Evolutionary conservation across 2,329 filamentous ascomycete species (phyloP).

Genomic region (Fonsecaea monophora): DNA sequence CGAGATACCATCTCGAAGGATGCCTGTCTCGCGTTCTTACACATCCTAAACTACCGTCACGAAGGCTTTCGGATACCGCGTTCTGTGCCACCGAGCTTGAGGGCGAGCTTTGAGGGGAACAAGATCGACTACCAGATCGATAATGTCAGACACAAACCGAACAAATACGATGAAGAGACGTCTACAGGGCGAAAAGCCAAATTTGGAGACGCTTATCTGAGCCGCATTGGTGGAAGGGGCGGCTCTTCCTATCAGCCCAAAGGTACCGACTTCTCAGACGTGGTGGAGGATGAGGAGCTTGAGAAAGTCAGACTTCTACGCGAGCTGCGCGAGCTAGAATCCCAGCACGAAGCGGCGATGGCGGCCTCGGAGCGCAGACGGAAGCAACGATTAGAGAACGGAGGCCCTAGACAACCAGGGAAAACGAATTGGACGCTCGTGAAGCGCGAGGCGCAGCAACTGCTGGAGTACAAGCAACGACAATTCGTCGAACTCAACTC

Average conservation of each 20-base stretch:
- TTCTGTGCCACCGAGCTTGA: constrained; percentile 86
- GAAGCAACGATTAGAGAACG: constrained; percentile 43
- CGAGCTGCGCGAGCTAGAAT: constrained; percentile 85
- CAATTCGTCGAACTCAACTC: constrained; percentile 72
- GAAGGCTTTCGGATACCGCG: constrained; percentile 94
- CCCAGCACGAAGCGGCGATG: constrained; percentile 84
- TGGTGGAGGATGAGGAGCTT: constrained; percentile 90
- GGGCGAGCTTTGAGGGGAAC: constrained; percentile 90
- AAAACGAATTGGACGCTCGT: constrained; percentile 80
- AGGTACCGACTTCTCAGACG: constrained; percentile 87
- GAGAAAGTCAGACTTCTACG: constrained; percentile 95
- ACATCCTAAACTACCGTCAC: constrained; percentile 94
- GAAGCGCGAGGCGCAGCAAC: constrained; percentile 90
- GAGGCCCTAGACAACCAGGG: constrained; percentile 42
- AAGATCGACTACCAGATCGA: constrained; percentile 96
- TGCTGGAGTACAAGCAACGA: constrained; percentile 92
- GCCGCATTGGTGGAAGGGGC: constrained; percentile 79
- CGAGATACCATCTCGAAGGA: constrained; percentile 88
- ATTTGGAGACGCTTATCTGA: constrained; percentile 96
- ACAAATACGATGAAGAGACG: constrained; percentile 74
- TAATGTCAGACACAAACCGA: constrained; percentile 68
- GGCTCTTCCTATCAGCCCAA: constrained; percentile 72
- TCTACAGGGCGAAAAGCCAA: constrained; percentile 90
- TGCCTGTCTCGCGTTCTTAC: constrained; percentile 89
- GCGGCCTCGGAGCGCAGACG: constrained; percentile 70